Evolutionary conservation across 352 stramenopile species (phyloP).

Genomic region (Phytophthora litchii): DNA sequence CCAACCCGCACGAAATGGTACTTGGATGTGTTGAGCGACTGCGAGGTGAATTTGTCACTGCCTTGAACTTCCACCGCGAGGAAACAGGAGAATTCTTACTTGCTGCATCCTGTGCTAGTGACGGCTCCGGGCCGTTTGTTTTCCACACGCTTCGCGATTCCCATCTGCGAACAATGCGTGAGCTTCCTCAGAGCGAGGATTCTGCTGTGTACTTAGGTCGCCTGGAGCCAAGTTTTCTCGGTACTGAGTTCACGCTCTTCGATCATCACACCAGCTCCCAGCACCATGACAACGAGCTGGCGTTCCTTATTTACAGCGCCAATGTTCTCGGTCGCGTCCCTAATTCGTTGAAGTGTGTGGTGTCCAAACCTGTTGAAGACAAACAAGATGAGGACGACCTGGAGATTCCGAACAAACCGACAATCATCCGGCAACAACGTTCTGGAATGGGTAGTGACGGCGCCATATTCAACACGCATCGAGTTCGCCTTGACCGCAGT

Average conservation of each 20-base stretch:
- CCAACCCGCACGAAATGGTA: constrained; percentile 43
- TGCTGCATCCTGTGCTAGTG: constrained; percentile 70
- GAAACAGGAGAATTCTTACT: constrained; percentile 83
- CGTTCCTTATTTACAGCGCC: constrained; percentile 74
- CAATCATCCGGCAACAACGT: constrained; percentile 20
- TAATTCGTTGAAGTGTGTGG: constrained; percentile 73
- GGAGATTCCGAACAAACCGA: constrained; percentile 9
- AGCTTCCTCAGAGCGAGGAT: constrained; percentile 78
- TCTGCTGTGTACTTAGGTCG: constrained; percentile 82
- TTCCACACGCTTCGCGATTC: constrained; percentile 87
- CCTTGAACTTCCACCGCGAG: constrained; percentile 85
- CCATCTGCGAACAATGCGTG: constrained; percentile 69
- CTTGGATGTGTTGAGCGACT: constrained; percentile 77
- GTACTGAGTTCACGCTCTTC: constrained; percentile 84
- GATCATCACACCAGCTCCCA: constrained; percentile 65
- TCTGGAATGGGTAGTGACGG: constrained; percentile 50
- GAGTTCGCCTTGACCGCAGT: constrained; percentile 51
- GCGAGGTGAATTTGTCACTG: constrained; percentile 74
- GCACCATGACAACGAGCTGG: constrained; percentile 68
- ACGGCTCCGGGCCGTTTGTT: constrained; percentile 71
- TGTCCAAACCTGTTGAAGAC: constrained; percentile 25
- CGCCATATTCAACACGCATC: constrained; percentile 54
- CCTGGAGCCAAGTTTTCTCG: constrained; percentile 81
- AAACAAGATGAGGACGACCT: constrained; percentile 16
- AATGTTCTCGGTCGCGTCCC: constrained; percentile 83